Percentiles rank a stretch among this genome's conserved stretches.
phyloP scores from a whole-genome alignment of 2,329 filamentous ascomycete genomes.

The Fusarium mangiferae region DNA sequence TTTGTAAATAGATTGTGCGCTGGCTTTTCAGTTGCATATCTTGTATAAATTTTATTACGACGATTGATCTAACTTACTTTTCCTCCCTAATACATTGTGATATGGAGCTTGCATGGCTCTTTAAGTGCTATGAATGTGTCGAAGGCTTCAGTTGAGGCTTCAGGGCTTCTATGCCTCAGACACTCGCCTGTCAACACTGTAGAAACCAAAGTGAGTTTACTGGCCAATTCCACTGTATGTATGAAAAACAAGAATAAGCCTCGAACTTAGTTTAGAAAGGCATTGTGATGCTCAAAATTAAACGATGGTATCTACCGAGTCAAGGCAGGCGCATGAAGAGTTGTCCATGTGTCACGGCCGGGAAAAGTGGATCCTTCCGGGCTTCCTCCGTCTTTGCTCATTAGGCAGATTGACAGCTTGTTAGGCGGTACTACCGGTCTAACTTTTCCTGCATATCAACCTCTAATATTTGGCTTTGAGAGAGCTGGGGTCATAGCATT shows the following conservation, averaged over 20 bases:
- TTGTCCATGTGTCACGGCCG: background rate
- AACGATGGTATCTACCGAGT: background rate
- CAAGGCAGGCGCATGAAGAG: background rate
- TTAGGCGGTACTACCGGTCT: background rate
- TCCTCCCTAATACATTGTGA: background rate
- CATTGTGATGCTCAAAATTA: too few relatives aligned
- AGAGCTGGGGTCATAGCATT: background rate
- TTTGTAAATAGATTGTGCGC: slow-evolving; percentile 44
- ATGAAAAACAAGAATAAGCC: background rate
- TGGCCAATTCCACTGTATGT: too few relatives aligned
- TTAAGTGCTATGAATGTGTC: background rate
- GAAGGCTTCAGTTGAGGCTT: background rate
- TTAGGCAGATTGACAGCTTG: background rate
- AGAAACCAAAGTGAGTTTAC: background rate
- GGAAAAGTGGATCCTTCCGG: background rate
- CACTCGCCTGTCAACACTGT: background rate
- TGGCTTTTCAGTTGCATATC: slow-evolving; percentile 36
- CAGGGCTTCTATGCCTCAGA: background rate
- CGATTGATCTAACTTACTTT: background rate
- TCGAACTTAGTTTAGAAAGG: background rate
- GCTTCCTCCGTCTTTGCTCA: background rate
- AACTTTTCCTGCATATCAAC: background rate
- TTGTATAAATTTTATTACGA: slow-evolving; percentile 44
- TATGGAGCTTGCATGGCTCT: background rate
- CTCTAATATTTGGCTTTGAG: background rate